Conservation (phyloP, 1,284 basidiomycete genomes). For the Fomitiporia mediterranea region DNA sequence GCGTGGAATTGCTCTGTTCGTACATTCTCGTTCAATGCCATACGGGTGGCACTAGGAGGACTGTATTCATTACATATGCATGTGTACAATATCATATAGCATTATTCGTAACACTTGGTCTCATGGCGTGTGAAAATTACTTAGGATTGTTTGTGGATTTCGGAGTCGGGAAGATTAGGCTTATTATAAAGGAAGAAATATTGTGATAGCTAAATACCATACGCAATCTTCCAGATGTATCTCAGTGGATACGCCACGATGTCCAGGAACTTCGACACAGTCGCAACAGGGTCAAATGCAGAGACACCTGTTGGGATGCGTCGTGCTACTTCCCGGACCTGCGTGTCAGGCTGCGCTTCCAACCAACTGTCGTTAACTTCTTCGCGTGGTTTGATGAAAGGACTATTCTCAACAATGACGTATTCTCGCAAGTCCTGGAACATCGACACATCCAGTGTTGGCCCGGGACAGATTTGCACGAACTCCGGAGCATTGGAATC, state of each 20-base stretch:
- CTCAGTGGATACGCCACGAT: constrained; percentile 11
- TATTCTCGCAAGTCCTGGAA: background rate
- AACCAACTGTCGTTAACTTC: constrained; percentile 6
- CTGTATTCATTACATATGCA: background rate
- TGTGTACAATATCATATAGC: background rate
- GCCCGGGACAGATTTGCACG: no score
- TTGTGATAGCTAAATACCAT: background rate
- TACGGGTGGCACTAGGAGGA: no score
- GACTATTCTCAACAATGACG: background rate
- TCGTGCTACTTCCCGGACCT: background rate
- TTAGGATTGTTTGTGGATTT: no score
- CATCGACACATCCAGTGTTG: no score
- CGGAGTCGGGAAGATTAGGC: no score
- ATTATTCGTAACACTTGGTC: background rate
- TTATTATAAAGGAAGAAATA: background rate
- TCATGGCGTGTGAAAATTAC: no score
- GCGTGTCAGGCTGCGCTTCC: background rate
- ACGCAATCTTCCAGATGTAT: constrained; percentile 15
- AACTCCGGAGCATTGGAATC: no score
- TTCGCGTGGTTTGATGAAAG: background rate
- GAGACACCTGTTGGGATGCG: background rate
- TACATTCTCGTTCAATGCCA: no score
- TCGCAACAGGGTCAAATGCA: constrained; percentile 3
- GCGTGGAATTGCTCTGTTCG: no score
- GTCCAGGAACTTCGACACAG: constrained; percentile 6